These are phyloP conservation scores for Botrytis aclada DNA, from an alignment of 2,329 filamentous ascomycete species.

Conservation along the genomic window DNA sequence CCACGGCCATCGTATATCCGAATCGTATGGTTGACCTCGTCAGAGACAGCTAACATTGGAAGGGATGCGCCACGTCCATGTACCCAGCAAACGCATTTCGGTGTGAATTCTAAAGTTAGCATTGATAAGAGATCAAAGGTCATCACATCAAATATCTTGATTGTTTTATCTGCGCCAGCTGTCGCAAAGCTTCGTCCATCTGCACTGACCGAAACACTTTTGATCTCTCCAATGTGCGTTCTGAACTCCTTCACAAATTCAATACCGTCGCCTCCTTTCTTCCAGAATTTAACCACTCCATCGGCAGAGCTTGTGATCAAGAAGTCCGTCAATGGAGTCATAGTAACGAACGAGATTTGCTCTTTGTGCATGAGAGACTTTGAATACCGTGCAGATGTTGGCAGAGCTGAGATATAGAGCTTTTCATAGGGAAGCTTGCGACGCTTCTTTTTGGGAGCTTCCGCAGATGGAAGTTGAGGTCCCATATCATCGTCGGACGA, in stretches of 20 bases:
- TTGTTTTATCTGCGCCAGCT: conserved; percentile 70
- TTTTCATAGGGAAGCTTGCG: conserved; percentile 91
- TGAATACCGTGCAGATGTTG: conserved; percentile 77
- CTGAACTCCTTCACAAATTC: conserved; percentile 99
- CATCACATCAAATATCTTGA: conserved; percentile 79
- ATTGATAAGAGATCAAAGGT: conserved; percentile 87
- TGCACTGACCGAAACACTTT: conserved; percentile 76
- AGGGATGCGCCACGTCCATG: conserved; percentile 84
- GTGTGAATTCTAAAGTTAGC: conserved; percentile 71
- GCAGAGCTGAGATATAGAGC: conserved; percentile 87
- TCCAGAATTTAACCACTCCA: conserved; percentile 99
- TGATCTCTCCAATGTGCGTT: conserved; percentile 83
- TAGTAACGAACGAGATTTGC: conserved; percentile 80
- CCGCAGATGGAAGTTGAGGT: conserved; percentile 78
- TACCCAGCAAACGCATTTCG: conserved; percentile 86
- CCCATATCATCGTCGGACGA: conserved; percentile 93
- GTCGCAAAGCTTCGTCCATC: conserved; percentile 95
- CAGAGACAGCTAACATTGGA: conserved; percentile 79
- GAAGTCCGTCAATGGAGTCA: conserved; percentile 91
- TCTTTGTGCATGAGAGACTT: conserved; percentile 99
- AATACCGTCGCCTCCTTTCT: conserved; percentile 84
- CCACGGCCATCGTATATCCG: conserved; percentile 87
- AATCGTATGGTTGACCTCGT: conserved; percentile 68
- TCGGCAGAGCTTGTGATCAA: conserved; percentile 91
- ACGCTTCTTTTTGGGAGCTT: conserved; percentile 83